A percentile compares a stretch with the other conserved stretches of the same genome.
phyloP scores from a whole-genome alignment of 768 basidiomycete genomes.

The Amanita molliuscula region DNA sequence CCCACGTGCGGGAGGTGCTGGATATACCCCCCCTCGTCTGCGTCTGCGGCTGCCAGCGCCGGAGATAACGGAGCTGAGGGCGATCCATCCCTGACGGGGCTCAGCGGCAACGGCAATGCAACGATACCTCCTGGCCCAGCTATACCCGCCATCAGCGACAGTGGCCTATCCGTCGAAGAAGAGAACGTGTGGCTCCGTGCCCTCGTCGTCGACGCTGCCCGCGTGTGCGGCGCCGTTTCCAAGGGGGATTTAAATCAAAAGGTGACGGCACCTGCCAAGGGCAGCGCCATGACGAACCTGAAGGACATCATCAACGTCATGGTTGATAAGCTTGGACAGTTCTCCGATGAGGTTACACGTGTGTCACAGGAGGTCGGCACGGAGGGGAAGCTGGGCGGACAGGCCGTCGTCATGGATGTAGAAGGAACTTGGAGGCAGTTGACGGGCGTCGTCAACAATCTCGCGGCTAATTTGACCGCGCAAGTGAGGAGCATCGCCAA shows the following conservation, averaged over 20 bases:
- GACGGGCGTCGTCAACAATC: slow-evolving; percentile 74
- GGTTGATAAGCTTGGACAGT: slow-evolving; percentile 65
- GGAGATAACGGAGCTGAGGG: not conserved
- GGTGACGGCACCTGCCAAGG: slow-evolving; percentile 71
- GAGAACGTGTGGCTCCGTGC: slow-evolving; percentile 74
- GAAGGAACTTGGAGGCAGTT: slow-evolving; percentile 87
- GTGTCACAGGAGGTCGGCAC: slow-evolving; percentile 80
- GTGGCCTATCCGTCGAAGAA: slow-evolving; percentile 3
- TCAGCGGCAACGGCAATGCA: not conserved
- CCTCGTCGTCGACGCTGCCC: slow-evolving; percentile 74
- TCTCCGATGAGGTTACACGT: slow-evolving; percentile 86
- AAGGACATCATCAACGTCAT: slow-evolving; percentile 72
- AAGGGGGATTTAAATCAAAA: slow-evolving; percentile 68
- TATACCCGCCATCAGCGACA: slow-evolving; percentile 1
- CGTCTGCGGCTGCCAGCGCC: slow-evolving; percentile 1
- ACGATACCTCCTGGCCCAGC: not conserved
- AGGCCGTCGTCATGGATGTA: slow-evolving; percentile 78
- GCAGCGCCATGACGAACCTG: slow-evolving; percentile 71
- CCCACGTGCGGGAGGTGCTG: slow-evolving; percentile 36
- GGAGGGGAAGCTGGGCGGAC: slow-evolving; percentile 77
- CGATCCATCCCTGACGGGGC: not conserved
- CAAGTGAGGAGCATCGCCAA: slow-evolving; percentile 83
- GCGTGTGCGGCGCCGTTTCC: slow-evolving; percentile 76
- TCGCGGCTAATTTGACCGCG: slow-evolving; percentile 70
- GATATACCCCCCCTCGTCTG: slow-evolving; percentile 20